Base-by-base conservation (phyloP, 805 yeast genomes). In the Hanseniaspora taiwanica region DNA sequence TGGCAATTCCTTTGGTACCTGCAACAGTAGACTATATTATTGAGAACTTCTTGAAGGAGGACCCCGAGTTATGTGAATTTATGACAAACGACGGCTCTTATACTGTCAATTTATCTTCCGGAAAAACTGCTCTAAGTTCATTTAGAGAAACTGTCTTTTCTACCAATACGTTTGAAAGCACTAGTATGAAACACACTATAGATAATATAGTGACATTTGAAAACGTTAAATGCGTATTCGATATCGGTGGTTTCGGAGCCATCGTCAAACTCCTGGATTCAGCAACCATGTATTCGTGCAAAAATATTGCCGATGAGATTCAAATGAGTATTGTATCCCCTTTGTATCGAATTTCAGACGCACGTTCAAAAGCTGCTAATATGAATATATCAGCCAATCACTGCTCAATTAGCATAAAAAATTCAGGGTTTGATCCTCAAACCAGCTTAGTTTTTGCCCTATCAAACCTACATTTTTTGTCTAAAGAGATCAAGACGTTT, bases 1-100 rank as follows among this genome's bases (percentile, higher is more conserved):
- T 76, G 2, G 71, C 81, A 1, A 59, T 68, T 1, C 94, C 93
- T 0, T 44, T 81, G 9, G 69, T 67, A 7, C 53, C 62, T 12
- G 70, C 66, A 12, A 68, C 78, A 1, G 55, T 68, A 12, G 74
- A 69, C 46, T 43, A 55, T 27, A 48, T 72, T 13, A 50, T 65
- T n/a, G 62, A 59, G 33, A 53, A 53, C 12, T 59, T 60, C 20
- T 60, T 68, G 1, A 53, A 56, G 3, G 46, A 43, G 17, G 42
- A 44, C 34, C 48, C 45, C 7, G 41, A 42, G 13, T 16, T 29
- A 10, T n/a, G 18, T n/a, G 33, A 29, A 8, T 29, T n/a, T 16
- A n/a, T 29, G 7, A 8, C 14, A 8, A 29, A 29, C 18, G 33
- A 29, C 8, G 17, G 18, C 5, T 16, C 13, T 5, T 13, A 29